A percentile compares a stretch with the other conserved stretches of the same genome.
Evolutionary conservation across 2,329 filamentous ascomycete genomes (phyloP).

Genomic region (Setomelanomma holmii): DNA sequence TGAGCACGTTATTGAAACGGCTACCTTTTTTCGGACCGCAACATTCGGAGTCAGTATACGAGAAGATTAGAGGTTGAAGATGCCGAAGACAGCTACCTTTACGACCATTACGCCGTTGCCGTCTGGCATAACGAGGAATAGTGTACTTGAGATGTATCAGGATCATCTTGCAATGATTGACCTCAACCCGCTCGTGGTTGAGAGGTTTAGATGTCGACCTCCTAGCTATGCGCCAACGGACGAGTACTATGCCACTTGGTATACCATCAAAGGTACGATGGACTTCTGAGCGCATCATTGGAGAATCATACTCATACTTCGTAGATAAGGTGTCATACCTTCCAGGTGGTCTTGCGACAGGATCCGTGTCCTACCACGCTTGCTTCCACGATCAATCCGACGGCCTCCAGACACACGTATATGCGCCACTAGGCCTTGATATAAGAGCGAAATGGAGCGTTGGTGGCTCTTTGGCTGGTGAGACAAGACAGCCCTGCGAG

Average conservation of each 20-base stretch:
- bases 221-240: constrained; percentile 72
- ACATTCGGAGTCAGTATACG: constrained; percentile 13
- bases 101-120: constrained; percentile 83
- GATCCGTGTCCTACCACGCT: constrained; percentile 78
- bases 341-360: constrained; percentile 68
- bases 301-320: constrained; percentile 9
- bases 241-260: constrained; percentile 78
- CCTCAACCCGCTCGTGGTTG: constrained; percentile 81
- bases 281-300: background rate
- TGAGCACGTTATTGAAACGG: background rate
- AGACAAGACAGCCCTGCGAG: constrained; percentile 70
- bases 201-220: constrained; percentile 71
- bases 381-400: constrained; percentile 78
- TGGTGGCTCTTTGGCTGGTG: constrained; percentile 73
- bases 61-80: constrained; percentile 44
- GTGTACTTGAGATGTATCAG: constrained; percentile 78
- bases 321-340: constrained; percentile 76
- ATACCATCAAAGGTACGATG: constrained; percentile 55
- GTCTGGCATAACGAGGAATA: constrained; percentile 68
- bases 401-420: constrained; percentile 82
- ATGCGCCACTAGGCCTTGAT: constrained; percentile 81
- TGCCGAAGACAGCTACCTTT: constrained; percentile 75
- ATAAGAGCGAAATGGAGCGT: constrained; percentile 81
- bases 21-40: constrained; percentile 4
- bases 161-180: constrained; percentile 85